Evolutionary conservation across 2,329 filamentous ascomycete genomes (phyloP).

Genomic region (Emmonsiellopsis sp.): DNA sequence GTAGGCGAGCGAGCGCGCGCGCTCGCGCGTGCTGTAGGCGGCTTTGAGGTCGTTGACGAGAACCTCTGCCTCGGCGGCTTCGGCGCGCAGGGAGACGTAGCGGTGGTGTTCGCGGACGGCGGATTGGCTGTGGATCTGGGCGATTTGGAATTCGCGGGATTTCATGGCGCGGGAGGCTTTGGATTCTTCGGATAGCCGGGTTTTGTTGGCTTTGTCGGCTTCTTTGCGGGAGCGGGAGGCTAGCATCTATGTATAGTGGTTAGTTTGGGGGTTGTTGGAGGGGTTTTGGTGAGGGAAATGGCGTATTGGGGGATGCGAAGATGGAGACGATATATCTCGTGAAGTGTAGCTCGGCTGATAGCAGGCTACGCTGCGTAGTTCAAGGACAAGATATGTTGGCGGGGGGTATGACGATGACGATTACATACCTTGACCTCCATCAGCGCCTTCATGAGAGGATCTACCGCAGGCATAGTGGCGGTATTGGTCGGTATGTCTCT

Average conservation of each 20-base stretch:
- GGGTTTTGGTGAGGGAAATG: background rate
- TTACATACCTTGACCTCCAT: constrained; percentile 5
- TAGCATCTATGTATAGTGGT: constrained; percentile 27
- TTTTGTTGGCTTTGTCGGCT: constrained; percentile 36
- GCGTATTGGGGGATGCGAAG: background rate
- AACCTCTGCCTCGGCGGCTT: constrained; percentile 39
- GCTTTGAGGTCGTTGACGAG: constrained; percentile 43
- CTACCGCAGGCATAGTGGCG: background rate
- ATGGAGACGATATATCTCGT: constrained; percentile 5
- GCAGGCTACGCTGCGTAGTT: background rate
- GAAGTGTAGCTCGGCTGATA: background rate
- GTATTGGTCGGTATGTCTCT: background rate
- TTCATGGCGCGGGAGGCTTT: constrained; percentile 42
- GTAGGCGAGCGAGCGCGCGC: constrained; percentile 35
- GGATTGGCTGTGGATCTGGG: constrained; percentile 39
- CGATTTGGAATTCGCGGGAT: constrained; percentile 40
- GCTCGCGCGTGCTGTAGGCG: constrained; percentile 39
- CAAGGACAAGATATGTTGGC: background rate
- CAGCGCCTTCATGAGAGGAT: constrained; percentile 4
- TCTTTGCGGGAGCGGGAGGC: constrained; percentile 41
- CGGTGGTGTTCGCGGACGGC: constrained; percentile 39
- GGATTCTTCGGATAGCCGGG: constrained; percentile 38
- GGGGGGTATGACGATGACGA: background rate
- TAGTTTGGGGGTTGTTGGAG: background rate
- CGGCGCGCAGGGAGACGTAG: constrained; percentile 36